phyloP scores from a whole-genome alignment of 2,329 filamentous ascomycete genomes.

The Aphanocladium album region DNA sequence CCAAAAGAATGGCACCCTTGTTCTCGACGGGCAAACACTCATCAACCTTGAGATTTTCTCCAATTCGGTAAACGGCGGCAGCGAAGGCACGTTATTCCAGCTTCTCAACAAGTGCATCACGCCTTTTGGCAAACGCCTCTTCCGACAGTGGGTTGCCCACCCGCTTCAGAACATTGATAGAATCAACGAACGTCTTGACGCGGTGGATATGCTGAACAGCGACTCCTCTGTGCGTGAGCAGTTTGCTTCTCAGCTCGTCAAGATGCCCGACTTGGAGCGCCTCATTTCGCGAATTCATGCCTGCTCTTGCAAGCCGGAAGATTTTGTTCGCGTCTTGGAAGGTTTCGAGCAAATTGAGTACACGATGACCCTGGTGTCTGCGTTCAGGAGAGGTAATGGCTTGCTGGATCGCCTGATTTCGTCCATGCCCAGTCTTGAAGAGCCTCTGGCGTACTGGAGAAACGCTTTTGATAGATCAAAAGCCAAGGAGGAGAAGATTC shows the following conservation, averaged over 20 bases:
- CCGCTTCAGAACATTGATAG: conserved; percentile 79
- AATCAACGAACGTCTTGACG: conserved; percentile 91
- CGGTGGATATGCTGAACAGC: conserved; percentile 86
- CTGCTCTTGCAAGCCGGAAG: conserved; percentile 79
- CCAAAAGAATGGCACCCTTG: conserved; percentile 78
- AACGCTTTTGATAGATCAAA: conserved; percentile 81
- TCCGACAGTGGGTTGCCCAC: conserved; percentile 96
- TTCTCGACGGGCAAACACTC: conserved; percentile 91
- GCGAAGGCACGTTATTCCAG: conserved; percentile 81
- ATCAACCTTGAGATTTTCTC: conserved; percentile 98
- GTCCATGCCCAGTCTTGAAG: conserved; percentile 77
- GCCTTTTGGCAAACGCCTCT: conserved; percentile 92
- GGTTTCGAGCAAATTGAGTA: conserved; percentile 98
- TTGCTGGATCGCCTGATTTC: conserved; percentile 78
- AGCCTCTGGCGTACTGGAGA: conserved; percentile 78
- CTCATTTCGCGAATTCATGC: conserved; percentile 94
- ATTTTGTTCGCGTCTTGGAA: conserved; percentile 89
- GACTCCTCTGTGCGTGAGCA: conserved; percentile 76
- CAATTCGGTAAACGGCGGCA: conserved; percentile 82
- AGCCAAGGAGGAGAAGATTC: conserved; percentile 71
- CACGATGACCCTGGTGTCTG: conserved; percentile 73
- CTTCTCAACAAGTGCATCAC: conserved; percentile 93
- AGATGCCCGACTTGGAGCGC: conserved; percentile 89
- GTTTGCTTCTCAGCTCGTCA: conserved; percentile 81
- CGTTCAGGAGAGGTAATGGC: conserved; percentile 71